phyloP scores from a whole-genome alignment of 1,139 yeast species.

The Candida mesenterica region DNA sequence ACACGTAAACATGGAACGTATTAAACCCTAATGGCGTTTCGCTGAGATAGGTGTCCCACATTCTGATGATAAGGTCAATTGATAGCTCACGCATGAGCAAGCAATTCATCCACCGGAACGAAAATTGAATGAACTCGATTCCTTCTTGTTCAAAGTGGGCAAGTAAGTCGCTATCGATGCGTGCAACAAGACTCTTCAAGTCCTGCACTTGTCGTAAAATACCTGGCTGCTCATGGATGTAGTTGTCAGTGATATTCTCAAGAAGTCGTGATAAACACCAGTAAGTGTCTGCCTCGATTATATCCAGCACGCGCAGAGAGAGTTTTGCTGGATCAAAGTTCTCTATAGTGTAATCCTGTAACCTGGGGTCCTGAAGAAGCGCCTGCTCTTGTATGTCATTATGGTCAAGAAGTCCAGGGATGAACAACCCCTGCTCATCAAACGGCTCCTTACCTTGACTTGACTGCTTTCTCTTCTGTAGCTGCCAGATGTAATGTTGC shows the following conservation, averaged over 20 bases:
- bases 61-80: conserved; percentile 74
- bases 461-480: conserved; percentile 26
- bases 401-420: conserved; percentile 38
- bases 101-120: conserved; percentile 99
- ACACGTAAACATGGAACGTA: conserved; percentile 92
- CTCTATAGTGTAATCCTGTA: conserved; percentile 27
- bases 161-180: conserved; percentile 74
- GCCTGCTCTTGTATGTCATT: conserved; percentile 27
- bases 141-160: conserved; percentile 76
- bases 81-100: conserved; percentile 89
- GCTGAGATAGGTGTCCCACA: conserved; percentile 97
- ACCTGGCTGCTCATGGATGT: conserved; percentile 98
- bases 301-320: conserved; percentile 44
- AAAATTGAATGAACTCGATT: conserved; percentile 89
- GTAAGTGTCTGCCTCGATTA: conserved; percentile 88
- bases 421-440: conserved; percentile 30
- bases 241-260: conserved; percentile 94
- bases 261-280: conserved; percentile 92
- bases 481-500: conserved; percentile 60
- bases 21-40: conserved; percentile 88
- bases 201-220: conserved; percentile 87
- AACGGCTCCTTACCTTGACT: conserved; percentile 12
- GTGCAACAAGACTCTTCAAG: conserved; percentile 68
- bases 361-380: conserved; percentile 28
- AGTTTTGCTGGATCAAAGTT: conserved; percentile 63